phyloP scores from a whole-genome alignment of 371 early-diverging fungal genomes.

The Mucor sp. region DNA sequence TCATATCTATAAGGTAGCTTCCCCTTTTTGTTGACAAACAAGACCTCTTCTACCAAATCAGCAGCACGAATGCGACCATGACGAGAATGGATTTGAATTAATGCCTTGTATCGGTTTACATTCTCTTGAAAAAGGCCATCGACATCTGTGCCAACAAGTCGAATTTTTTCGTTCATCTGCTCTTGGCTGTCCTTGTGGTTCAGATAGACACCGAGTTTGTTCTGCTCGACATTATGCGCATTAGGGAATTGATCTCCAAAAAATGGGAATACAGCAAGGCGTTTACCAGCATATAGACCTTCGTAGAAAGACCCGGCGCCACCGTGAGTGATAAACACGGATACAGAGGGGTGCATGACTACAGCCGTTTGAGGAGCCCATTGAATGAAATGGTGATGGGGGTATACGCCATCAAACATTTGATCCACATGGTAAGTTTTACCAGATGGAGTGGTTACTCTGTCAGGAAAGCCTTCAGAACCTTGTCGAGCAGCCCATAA shows the following conservation, averaged over 20 bases:
- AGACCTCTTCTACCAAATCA: conserved; percentile 31
- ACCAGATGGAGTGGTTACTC: too few relatives aligned
- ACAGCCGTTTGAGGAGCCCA: conserved; percentile 47
- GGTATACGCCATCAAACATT: too few relatives aligned
- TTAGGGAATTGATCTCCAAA: conserved; percentile 7
- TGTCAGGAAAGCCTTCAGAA: too few relatives aligned
- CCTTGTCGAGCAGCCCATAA: too few relatives aligned
- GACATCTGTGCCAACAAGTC: neutral
- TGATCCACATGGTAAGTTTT: too few relatives aligned
- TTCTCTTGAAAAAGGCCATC: conserved; percentile 1
- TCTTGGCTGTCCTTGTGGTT: neutral
- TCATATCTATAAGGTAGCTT: neutral
- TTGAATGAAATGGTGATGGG: neutral
- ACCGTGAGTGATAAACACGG: conserved; percentile 40
- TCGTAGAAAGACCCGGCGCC: conserved; percentile 37
- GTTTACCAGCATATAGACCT: conserved; percentile 27
- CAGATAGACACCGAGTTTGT: too few relatives aligned
- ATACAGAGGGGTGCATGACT: conserved; percentile 30
- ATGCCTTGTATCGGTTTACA: conserved; percentile 12
- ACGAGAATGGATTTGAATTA: conserved; percentile 26
- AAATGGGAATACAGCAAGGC: conserved; percentile 30
- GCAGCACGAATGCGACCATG: conserved; percentile 10
- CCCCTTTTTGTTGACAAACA: conserved; percentile 5
- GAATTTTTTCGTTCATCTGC: neutral
- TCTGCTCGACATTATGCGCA: neutral